These are phyloP conservation scores for Tephrocybe sp. DNA, from an alignment of 768 basidiomycete species.

Conservation along the genomic window DNA sequence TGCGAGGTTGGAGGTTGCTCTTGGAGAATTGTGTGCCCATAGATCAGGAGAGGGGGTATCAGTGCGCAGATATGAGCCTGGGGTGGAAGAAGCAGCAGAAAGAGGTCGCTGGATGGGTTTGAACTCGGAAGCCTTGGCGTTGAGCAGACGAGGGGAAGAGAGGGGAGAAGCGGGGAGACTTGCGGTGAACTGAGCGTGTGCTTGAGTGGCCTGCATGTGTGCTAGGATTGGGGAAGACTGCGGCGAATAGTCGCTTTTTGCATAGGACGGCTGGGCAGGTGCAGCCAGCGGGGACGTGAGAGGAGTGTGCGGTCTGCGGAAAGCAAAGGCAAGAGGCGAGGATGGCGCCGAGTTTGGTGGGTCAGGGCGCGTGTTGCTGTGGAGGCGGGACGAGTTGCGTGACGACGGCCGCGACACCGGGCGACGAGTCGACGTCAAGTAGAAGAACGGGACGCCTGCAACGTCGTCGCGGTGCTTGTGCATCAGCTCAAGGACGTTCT, in stretches of 20 bases:
- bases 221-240: slow-evolving; percentile 66
- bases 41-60: slow-evolving; percentile 89
- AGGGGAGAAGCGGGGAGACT: slow-evolving; percentile 83
- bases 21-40: slow-evolving; percentile 75
- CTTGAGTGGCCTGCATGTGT: slow-evolving; percentile 52
- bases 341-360: slow-evolving; percentile 73
- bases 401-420: slow-evolving; percentile 81
- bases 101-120: slow-evolving; percentile 80
- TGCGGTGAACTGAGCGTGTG: slow-evolving; percentile 63
- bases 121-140: slow-evolving; percentile 88
- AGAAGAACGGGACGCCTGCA: slow-evolving; percentile 78
- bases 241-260: slow-evolving; percentile 55
- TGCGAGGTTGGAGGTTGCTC: slow-evolving; percentile 80
- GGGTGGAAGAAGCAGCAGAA: slow-evolving; percentile 67
- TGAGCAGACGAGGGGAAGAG: slow-evolving; percentile 81
- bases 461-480: slow-evolving; percentile 89
- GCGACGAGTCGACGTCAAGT: slow-evolving; percentile 75
- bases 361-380: slow-evolving; percentile 64
- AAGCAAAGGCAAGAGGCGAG: slow-evolving; percentile 72
- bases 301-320: slow-evolving; percentile 79
- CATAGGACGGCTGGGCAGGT: slow-evolving; percentile 48
- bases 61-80: slow-evolving; percentile 53
- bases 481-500: slow-evolving; percentile 91
- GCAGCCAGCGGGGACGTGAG: slow-evolving; percentile 71
- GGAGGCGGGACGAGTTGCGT: slow-evolving; percentile 63